Conservation (phyloP, 2,329 filamentous ascomycete genomes). For the Geosmithia morbida region DNA sequence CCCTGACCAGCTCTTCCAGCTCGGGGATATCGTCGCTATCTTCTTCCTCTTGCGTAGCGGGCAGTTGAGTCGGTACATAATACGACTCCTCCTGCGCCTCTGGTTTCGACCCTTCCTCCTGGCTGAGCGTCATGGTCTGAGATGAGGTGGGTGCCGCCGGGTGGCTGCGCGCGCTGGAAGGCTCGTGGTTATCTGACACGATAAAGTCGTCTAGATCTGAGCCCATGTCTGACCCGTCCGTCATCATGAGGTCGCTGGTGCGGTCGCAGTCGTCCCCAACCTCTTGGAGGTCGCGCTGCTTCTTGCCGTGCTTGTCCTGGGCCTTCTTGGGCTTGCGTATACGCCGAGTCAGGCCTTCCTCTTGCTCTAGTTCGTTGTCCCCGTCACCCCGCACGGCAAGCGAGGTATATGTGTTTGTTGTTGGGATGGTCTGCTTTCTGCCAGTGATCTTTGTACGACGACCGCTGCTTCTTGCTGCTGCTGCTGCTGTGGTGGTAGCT, state of each 20-base stretch:
- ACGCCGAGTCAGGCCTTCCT: constrained; percentile 3
- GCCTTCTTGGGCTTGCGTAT: constrained; percentile 6
- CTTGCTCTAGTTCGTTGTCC: constrained; percentile 7
- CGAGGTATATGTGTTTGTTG: not conserved
- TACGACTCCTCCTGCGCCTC: constrained; percentile 13
- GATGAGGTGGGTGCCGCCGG: constrained; percentile 7
- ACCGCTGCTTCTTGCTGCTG: not conserved
- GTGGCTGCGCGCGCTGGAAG: constrained; percentile 19
- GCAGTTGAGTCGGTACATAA: constrained; percentile 22
- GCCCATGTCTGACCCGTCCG: constrained; percentile 31
- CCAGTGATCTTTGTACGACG: not conserved
- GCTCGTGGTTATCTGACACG: constrained; percentile 29
- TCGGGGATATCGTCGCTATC: constrained; percentile 21
- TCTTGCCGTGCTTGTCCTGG: constrained; percentile 4
- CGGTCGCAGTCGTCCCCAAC: constrained; percentile 35
- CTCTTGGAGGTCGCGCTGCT: constrained; percentile 25
- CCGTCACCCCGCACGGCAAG: not conserved
- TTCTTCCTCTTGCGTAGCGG: constrained; percentile 19
- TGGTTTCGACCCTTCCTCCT: constrained; percentile 3
- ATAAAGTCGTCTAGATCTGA: constrained; percentile 42
- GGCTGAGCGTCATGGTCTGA: constrained; percentile 9
- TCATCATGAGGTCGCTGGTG: constrained; percentile 30
- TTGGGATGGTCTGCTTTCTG: not conserved
- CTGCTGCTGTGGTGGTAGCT: constrained; percentile 1
- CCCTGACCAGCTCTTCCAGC: constrained; percentile 10